Evolutionary conservation across 306 rosid species (phyloP), one percentile per base, ranked within the genome.

Genomic region (Trifolium pratense): DNA sequence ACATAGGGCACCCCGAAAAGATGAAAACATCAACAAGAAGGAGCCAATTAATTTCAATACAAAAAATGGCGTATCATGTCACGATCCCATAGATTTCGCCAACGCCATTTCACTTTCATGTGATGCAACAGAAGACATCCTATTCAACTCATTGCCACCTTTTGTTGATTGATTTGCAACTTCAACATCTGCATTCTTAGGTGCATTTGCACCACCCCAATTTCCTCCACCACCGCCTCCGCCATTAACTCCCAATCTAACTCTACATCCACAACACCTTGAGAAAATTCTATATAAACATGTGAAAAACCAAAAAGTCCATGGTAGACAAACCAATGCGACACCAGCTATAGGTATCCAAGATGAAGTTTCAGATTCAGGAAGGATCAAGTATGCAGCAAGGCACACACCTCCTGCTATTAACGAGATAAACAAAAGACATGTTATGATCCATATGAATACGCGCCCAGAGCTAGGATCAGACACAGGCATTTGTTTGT

Each of bases 271-370:
- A 17, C 26, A 84, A 34, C 75, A 52, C 68, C 96, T 78, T 9
- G 92, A 84, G 49, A 89, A 9, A 34, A 89, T 7, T 73, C 97
- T 80, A 39, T 93, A 90, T 15, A 89, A 4, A 83, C 80, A 87
- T 0, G 98, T 93, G 26, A 87, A 36, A 10, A 84, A 6, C 97
- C 98, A 93, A 66, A 90, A 93, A 31, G 84, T 64, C 97, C 98
- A 92, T n/a, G 98, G 98, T 59, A 92, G 80, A 53, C 91, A 83
- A 63, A 92, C 87, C 79, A 92, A 73, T 1, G 84, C 7, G 18
- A 89, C 86, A 25, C 98, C 98, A 0, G 36, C 71, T 9, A 66
- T 7, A 0, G 92, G 89, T 37, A 92, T 65, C 98, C 91, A 89
- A 0, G 88, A 16, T 0, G 80, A 7, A 3, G 75, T 14, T 45